Conservation (phyloP, 2,329 filamentous ascomycete genomes). For the Fusarium sp. region DNA sequence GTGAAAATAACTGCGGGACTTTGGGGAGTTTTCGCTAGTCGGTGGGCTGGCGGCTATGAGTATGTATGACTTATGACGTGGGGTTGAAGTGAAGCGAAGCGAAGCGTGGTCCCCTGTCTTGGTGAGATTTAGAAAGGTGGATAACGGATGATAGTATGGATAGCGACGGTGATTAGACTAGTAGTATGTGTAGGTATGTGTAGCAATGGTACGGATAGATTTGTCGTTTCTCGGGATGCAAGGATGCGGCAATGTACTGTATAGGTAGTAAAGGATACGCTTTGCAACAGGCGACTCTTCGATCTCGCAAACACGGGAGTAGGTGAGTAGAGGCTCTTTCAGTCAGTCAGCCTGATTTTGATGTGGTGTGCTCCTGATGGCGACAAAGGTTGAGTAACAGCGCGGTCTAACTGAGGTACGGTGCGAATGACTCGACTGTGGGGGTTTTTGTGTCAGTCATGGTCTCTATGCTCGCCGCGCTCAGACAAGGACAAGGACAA, state of each 20-base stretch:
- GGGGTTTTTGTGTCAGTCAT: constrained; percentile 36
- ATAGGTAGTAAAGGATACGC: neutral
- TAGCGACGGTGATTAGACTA: constrained; percentile 5
- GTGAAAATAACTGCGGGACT: constrained; percentile 21
- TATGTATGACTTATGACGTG: constrained; percentile 34
- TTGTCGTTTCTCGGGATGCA: constrained; percentile 1
- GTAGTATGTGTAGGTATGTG: neutral
- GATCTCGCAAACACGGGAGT: constrained; percentile 28
- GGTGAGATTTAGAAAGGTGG: constrained; percentile 23
- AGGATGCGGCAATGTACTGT: constrained; percentile 2
- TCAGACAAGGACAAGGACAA: constrained; percentile 4
- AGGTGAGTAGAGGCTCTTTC: constrained; percentile 20
- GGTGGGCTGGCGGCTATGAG: constrained; percentile 32
- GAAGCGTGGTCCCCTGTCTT: constrained; percentile 12
- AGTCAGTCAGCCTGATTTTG: constrained; percentile 15
- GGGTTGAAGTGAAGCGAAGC: constrained; percentile 32
- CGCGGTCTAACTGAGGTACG: neutral
- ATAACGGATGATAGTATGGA: constrained; percentile 14
- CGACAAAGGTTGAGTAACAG: constrained; percentile 15
- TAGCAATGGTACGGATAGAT: neutral
- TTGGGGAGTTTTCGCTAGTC: constrained; percentile 23
- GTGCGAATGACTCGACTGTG: constrained; percentile 42
- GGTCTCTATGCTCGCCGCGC: constrained; percentile 2
- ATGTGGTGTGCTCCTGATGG: constrained; percentile 13
- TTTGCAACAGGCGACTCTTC: neutral